Percentiles rank a stretch among this genome's conserved stretches.
phyloP scores from a whole-genome alignment of 768 basidiomycete species.

The Pleurotus giganteus region DNA sequence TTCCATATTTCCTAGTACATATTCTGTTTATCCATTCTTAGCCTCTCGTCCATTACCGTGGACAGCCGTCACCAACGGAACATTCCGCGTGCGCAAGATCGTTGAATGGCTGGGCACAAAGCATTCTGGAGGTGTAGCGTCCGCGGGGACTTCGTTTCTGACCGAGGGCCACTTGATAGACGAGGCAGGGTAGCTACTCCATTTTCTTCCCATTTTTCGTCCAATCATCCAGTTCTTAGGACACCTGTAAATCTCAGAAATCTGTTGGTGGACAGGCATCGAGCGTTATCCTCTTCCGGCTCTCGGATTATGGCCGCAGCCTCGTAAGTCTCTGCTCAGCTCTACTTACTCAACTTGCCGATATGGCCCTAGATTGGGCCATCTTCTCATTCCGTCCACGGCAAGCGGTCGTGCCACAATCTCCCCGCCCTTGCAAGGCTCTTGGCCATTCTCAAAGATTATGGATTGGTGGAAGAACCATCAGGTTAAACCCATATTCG shows the following conservation, averaged over 20 bases:
- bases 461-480: conserved; percentile 42
- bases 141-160: conserved; percentile 36
- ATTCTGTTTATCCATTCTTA: conserved; percentile 70
- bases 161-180: conserved; percentile 32
- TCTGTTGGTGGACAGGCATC: not conserved
- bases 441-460: conserved; percentile 36
- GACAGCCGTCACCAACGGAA: conserved; percentile 38
- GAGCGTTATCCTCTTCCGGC: not conserved
- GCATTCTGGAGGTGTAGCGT: conserved; percentile 30
- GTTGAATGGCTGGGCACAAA: conserved; percentile 53
- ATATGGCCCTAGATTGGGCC: conserved; percentile 46
- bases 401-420: conserved; percentile 32
- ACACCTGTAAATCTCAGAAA: conserved; percentile 13
- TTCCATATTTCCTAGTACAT: conserved; percentile 35
- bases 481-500: conserved; percentile 37
- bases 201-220: not conserved
- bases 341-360: not conserved
- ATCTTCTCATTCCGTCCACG: conserved; percentile 48
- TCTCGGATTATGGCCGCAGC: conserved; percentile 31
- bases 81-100: conserved; percentile 62
- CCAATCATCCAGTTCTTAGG: not conserved
- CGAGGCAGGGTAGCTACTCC: conserved; percentile 32
- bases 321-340: conserved; percentile 30
- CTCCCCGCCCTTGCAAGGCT: conserved; percentile 45
- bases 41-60: conserved; percentile 48